Conservation (phyloP, 73 alveolate genomes). For the Stentor coeruleus region DNA sequence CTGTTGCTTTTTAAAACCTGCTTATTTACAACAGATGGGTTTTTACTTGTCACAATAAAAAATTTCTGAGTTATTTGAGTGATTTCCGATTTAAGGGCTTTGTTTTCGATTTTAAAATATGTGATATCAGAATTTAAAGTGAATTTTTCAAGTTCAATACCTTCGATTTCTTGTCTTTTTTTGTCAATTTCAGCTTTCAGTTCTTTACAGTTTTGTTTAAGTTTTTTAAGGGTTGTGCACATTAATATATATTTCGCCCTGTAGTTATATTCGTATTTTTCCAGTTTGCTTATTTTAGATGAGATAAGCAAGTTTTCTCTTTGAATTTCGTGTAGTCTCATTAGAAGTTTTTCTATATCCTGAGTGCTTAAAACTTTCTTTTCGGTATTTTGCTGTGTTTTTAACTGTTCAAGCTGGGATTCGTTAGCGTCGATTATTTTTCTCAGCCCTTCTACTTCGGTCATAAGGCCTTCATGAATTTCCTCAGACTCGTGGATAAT, state of each 20-base stretch:
- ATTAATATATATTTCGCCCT: not conserved
- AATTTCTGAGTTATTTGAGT: not conserved
- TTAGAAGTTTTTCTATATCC: not conserved
- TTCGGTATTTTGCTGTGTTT: not conserved
- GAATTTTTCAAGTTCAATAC: not conserved
- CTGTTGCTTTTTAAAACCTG: not conserved
- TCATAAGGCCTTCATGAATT: not conserved
- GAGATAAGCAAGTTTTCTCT: not conserved
- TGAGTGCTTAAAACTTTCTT: not conserved
- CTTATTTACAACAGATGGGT: not conserved
- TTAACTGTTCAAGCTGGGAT: too few species aligned
- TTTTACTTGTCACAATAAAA: not conserved
- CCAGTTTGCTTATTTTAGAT: not conserved
- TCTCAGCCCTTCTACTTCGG: not conserved
- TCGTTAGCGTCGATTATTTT: not conserved
- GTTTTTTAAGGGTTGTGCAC: not conserved
- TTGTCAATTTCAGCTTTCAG: not conserved
- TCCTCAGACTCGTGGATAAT: not conserved
- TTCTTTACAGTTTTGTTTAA: not conserved
- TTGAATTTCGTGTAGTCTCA: not conserved
- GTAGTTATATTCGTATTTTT: not conserved
- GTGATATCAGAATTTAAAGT: not conserved
- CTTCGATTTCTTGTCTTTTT: not conserved
- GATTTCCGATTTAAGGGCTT: not conserved
- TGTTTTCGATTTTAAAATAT: not conserved